Conservation (phyloP, 2,329 filamentous ascomycete genomes). For the Claviceps cyperi region DNA sequence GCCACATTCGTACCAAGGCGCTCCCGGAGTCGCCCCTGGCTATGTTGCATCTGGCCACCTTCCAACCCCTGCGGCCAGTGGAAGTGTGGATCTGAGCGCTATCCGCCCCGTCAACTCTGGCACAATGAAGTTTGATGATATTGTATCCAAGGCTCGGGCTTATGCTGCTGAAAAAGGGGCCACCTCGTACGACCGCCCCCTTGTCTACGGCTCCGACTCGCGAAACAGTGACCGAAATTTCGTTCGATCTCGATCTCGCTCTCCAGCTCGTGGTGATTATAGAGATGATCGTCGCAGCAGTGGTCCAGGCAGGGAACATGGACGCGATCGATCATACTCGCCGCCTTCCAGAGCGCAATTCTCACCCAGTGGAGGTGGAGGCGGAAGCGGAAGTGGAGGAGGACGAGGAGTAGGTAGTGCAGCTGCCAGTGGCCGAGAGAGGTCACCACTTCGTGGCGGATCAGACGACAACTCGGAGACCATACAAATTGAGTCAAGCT, state of each 20-base stretch:
- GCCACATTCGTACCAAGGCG: slow-evolving; percentile 22
- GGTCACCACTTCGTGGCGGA: slow-evolving; percentile 39
- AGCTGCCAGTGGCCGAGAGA: slow-evolving; percentile 34
- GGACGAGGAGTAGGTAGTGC: slow-evolving; percentile 15
- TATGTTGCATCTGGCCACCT: slow-evolving; percentile 31
- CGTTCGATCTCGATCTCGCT: slow-evolving; percentile 56
- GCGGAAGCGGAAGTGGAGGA: slow-evolving; percentile 21
- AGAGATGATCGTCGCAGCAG: slow-evolving; percentile 69
- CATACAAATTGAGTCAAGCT: slow-evolving; percentile 71
- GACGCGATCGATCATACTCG: slow-evolving; percentile 61
- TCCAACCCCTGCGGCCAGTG: slow-evolving; percentile 57
- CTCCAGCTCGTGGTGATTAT: slow-evolving; percentile 56
- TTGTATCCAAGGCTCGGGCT: slow-evolving; percentile 70
- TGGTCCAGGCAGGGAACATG: slow-evolving; percentile 29
- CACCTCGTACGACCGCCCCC: slow-evolving; percentile 43
- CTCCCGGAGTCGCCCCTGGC: slow-evolving; percentile 20
- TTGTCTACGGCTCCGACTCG: slow-evolving; percentile 26
- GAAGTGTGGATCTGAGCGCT: slow-evolving; percentile 64
- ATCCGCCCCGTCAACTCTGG: slow-evolving; percentile 70
- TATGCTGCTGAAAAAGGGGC: slow-evolving; percentile 70
- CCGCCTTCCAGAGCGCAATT: slow-evolving; percentile 45
- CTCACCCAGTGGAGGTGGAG: slow-evolving; percentile 40
- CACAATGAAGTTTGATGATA: slow-evolving; percentile 70
- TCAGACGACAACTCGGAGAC: slow-evolving; percentile 60
- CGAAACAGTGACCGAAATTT: slow-evolving; percentile 35